A percentile compares a stretch with the other conserved stretches of the same genome.
These are phyloP conservation scores for Zygosaccharomyces rouxii DNA, from an alignment of 805 yeast species.

Conservation along the genomic window DNA sequence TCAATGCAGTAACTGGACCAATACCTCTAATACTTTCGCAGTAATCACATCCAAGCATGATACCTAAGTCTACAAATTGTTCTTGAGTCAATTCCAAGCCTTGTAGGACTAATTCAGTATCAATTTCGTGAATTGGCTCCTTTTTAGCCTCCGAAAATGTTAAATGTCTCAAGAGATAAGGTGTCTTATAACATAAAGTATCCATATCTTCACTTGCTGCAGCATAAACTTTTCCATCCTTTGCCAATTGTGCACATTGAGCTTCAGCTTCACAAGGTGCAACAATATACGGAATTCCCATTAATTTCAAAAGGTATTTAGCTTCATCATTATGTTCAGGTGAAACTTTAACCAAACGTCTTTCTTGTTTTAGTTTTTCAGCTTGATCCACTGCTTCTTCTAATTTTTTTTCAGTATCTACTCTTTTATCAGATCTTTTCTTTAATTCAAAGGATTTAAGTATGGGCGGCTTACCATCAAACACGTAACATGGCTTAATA, in stretches of 20 bases:
- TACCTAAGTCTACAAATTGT: slow-evolving; percentile 87
- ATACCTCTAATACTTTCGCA: slow-evolving; percentile 93
- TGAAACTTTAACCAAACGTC: slow-evolving; percentile 85
- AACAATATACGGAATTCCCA: slow-evolving; percentile 92
- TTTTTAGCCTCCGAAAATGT: slow-evolving; percentile 94
- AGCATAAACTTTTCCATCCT: slow-evolving; percentile 86
- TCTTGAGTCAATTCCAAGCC: slow-evolving; percentile 69
- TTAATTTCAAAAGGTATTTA: slow-evolving; percentile 65
- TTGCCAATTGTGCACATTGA: slow-evolving; percentile 91
- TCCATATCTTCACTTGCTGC: slow-evolving; percentile 99
- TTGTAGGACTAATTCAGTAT: slow-evolving; percentile 60
- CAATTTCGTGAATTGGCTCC: slow-evolving; percentile 83
- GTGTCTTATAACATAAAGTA: slow-evolving; percentile 87
- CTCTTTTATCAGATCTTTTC: slow-evolving; percentile 74
- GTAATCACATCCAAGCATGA: slow-evolving; percentile 93
- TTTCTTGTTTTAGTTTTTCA: slow-evolving; percentile 70
- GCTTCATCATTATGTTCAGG: slow-evolving; percentile 93
- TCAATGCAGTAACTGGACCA: slow-evolving; percentile 92
- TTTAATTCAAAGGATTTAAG: slow-evolving; percentile 89
- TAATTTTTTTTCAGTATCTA: slow-evolving; percentile 73
- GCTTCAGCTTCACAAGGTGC: slow-evolving; percentile 99
- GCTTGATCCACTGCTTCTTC: slow-evolving; percentile 68
- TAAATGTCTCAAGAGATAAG: slow-evolving; percentile 76
- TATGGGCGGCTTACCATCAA: slow-evolving; percentile 97
- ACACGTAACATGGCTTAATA: slow-evolving; percentile 93